Conservation (phyloP, 331 rosid genomes). For the Phaseolus coccineus region DNA sequence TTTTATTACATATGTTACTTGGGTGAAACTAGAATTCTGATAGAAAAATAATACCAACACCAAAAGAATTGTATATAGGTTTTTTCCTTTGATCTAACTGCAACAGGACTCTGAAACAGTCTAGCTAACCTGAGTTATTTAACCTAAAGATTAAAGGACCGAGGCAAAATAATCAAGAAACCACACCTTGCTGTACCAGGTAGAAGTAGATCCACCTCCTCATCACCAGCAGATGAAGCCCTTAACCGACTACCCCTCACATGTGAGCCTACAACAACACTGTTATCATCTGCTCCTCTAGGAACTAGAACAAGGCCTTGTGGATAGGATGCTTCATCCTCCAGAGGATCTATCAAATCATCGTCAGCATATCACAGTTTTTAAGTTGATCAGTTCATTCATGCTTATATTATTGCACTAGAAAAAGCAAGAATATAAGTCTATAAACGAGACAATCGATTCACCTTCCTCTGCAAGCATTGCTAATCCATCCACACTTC, state of each 20-base stretch:
- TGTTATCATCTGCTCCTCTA: constrained; percentile 66
- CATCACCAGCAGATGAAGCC: constrained; percentile 88
- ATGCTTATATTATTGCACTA: constrained; percentile 21
- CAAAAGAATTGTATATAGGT: too few relatives aligned
- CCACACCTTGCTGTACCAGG: constrained; percentile 95
- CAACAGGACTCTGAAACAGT: too few relatives aligned
- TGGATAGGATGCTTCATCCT: constrained; percentile 80
- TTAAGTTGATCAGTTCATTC: constrained; percentile 11
- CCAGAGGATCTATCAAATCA: constrained; percentile 68
- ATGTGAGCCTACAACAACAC: constrained; percentile 88
- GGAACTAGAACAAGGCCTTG: constrained; percentile 94
- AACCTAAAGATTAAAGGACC: background rate
- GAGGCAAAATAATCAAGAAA: background rate
- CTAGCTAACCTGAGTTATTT: too few relatives aligned
- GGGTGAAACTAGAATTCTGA: too few relatives aligned
- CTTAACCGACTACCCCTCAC: constrained; percentile 87
- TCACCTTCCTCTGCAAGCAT: constrained; percentile 88
- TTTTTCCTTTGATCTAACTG: too few relatives aligned
- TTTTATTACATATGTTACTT: too few relatives aligned
- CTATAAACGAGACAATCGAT: background rate
- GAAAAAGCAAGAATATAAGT: constrained; percentile 20
- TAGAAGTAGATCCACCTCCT: constrained; percentile 90
- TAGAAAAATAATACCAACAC: too few relatives aligned
- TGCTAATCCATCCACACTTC: constrained; percentile 71
- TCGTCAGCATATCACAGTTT: constrained; percentile 23